Evolutionary conservation across 345 rosid genomes (phyloP).

Genomic region (Acer negundo): DNA sequence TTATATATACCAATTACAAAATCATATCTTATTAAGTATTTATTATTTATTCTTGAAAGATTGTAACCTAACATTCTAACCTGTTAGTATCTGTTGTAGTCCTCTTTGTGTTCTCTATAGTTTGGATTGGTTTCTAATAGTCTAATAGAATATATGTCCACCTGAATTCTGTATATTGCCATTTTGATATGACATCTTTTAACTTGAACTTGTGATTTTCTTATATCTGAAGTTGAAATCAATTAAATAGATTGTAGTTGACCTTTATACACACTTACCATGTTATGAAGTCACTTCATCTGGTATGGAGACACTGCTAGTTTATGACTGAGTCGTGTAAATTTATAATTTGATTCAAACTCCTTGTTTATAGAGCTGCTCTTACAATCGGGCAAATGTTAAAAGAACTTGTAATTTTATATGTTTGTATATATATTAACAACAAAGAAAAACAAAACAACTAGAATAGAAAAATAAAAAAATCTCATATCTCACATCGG

Average conservation of each 20-base stretch:
- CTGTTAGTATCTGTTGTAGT: not conserved
- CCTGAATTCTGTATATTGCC: not conserved
- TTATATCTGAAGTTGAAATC: not conserved
- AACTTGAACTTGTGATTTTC: not conserved
- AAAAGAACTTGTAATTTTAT: too few relatives aligned
- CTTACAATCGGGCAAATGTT: too few relatives aligned
- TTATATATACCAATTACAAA: not conserved
- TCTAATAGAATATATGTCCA: not conserved
- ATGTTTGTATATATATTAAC: too few relatives aligned
- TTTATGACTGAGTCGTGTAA: not conserved
- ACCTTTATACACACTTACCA: not conserved
- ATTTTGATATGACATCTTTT: not conserved
- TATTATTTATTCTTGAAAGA: not conserved
- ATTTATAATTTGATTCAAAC: too few relatives aligned
- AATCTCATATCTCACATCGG: too few relatives aligned
- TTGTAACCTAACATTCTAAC: not conserved
- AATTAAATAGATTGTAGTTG: slow-evolving; percentile 12
- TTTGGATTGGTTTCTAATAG: not conserved
- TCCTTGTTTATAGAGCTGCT: too few relatives aligned
- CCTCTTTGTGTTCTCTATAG: not conserved
- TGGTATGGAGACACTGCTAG: not conserved
- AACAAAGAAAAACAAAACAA: too few relatives aligned
- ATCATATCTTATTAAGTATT: not conserved
- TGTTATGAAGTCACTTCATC: slow-evolving; percentile 2
- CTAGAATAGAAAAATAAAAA: too few relatives aligned